Evolutionary conservation across 768 basidiomycete species (phyloP).

Genomic region (Nidularia pulvinata): DNA sequence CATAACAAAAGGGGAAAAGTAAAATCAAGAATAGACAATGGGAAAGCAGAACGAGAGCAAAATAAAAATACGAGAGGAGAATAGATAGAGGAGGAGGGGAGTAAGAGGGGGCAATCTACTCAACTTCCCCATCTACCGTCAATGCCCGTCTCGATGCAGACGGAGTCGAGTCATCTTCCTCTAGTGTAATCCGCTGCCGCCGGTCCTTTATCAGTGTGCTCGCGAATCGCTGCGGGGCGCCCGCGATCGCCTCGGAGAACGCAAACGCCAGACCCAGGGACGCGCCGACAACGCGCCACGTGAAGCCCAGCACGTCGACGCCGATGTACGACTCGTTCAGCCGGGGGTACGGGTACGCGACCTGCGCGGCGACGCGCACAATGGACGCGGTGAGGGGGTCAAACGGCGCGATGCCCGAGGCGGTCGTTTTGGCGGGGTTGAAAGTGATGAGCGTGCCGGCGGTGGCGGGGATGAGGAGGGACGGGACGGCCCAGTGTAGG

Average conservation of each 20-base stretch:
- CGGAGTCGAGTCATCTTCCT: not conserved
- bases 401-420: slow-evolving; percentile 29
- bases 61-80: not conserved
- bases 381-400: slow-evolving; percentile 70
- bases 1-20: not conserved
- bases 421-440: slow-evolving; percentile 30
- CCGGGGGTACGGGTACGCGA: slow-evolving; percentile 48
- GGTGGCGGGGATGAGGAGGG: slow-evolving; percentile 56
- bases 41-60: not conserved
- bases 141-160: not conserved
- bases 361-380: slow-evolving; percentile 57
- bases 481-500: slow-evolving; percentile 63
- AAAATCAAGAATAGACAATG: not conserved
- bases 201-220: slow-evolving; percentile 23
- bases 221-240: slow-evolving; percentile 37
- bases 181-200: slow-evolving; percentile 6
- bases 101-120: not conserved
- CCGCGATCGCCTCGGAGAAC: slow-evolving; percentile 63
- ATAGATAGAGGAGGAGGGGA: not conserved
- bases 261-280: slow-evolving; percentile 61
- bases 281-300: slow-evolving; percentile 57
- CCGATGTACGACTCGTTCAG: slow-evolving; percentile 23
- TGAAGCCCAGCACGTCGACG: slow-evolving; percentile 53
- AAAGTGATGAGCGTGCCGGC: slow-evolving; percentile 66
- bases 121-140: not conserved